Conservation (phyloP, 2,329 filamentous ascomycete species). For the Paraconiothyrium sp. region DNA sequence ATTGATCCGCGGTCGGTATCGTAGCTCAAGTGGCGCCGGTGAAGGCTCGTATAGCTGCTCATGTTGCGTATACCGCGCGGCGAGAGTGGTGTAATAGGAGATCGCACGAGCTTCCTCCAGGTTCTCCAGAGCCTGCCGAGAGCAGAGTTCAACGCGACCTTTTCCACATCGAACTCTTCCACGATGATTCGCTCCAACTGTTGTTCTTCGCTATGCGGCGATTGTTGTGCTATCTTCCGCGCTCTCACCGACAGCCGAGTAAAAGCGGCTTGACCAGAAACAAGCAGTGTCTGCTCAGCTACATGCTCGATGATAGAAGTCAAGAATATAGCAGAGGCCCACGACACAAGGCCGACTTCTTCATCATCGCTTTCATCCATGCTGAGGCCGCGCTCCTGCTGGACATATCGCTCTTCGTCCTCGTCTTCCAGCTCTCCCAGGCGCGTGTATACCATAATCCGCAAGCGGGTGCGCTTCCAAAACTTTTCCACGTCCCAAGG, state of each 20-base stretch:
- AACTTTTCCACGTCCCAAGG: conserved; percentile 91
- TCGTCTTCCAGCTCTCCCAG: conserved; percentile 97
- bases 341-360: conserved; percentile 70
- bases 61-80: conserved; percentile 38
- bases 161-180: conserved; percentile 91
- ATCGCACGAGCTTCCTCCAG: conserved; percentile 86
- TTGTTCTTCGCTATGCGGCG: conserved; percentile 62
- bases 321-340: conserved; percentile 92
- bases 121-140: conserved; percentile 91
- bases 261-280: conserved; percentile 85
- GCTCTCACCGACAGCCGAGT: conserved; percentile 62
- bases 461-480: conserved; percentile 91
- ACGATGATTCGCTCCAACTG: conserved; percentile 76
- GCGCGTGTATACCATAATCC: conserved; percentile 98
- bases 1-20: conserved; percentile 38
- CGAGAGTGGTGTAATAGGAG: conserved; percentile 37
- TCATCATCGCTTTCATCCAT: conserved; percentile 58
- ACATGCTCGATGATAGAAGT: conserved; percentile 95
- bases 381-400: conserved; percentile 73
- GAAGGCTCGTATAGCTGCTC: conserved; percentile 43
- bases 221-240: conserved; percentile 44
- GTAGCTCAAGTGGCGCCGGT: conserved; percentile 40
- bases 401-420: conserved; percentile 89
- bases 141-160: conserved; percentile 87
- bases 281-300: conserved; percentile 88